A percentile compares a stretch with the other conserved stretches of the same genome.
Conservation (phyloP, 306 rosid genomes). For the Amphicarpaea edgeworthii region DNA sequence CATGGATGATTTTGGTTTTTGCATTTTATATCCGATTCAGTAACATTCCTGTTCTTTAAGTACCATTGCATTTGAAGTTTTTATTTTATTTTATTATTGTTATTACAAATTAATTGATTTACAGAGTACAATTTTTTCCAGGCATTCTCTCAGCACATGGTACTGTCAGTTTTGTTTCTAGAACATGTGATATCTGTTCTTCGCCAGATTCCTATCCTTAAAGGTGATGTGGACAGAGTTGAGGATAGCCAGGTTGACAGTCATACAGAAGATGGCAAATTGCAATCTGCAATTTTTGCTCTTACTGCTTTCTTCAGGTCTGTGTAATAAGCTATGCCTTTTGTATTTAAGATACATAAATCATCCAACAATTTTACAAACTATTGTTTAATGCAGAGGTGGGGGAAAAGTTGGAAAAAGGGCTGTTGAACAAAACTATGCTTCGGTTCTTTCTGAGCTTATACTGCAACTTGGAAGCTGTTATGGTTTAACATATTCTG, state of each 20-base stretch:
- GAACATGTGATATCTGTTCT: constrained; percentile 84
- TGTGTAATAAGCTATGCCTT: constrained; percentile 12
- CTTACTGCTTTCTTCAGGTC: constrained; percentile 97
- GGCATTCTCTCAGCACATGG: constrained; percentile 95
- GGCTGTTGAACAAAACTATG: constrained; percentile 90
- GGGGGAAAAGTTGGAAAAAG: constrained; percentile 96
- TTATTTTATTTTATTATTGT: neutral
- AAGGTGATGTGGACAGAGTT: constrained; percentile 65
- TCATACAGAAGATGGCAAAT: constrained; percentile 73
- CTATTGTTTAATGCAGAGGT: constrained; percentile 71
- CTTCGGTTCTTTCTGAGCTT: constrained; percentile 95
- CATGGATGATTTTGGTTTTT: neutral
- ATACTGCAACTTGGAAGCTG: constrained; percentile 93
- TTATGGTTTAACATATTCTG: constrained; percentile 76
- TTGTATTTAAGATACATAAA: constrained; percentile 36
- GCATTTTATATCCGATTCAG: neutral
- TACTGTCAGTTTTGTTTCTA: constrained; percentile 79
- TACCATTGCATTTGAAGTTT: constrained; percentile 18
- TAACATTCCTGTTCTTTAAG: neutral
- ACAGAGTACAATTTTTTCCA: constrained; percentile 42
- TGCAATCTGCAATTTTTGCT: constrained; percentile 88
- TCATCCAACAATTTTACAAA: constrained; percentile 37
- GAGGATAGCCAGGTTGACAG: constrained; percentile 64
- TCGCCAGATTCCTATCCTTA: constrained; percentile 68
- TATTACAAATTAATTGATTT: constrained; percentile 28